phyloP scores from a whole-genome alignment of 1,284 basidiomycete genomes.

The Prillingera fragicola region DNA sequence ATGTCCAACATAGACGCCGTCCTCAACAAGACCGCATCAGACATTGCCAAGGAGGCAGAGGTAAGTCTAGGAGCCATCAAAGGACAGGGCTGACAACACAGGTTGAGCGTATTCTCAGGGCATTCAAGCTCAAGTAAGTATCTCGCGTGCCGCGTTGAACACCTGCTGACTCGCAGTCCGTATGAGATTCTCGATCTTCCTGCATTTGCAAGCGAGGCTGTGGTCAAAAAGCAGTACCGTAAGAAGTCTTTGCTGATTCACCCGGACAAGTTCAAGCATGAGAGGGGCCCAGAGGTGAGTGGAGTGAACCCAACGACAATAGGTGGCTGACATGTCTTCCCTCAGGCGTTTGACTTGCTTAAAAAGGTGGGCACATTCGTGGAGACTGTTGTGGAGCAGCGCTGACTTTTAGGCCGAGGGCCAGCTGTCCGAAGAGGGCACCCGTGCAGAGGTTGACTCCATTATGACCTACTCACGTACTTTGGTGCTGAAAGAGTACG shows the following conservation, averaged over 20 bases:
- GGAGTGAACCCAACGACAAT: neutral
- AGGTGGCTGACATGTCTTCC: neutral
- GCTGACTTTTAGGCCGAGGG: constrained; percentile 42
- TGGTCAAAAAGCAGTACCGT: constrained; percentile 54
- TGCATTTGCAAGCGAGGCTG: constrained; percentile 49
- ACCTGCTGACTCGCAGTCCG: constrained; percentile 40
- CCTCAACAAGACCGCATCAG: constrained; percentile 25
- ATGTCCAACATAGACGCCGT: constrained; percentile 20
- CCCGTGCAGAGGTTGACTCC: constrained; percentile 45
- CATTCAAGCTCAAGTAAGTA: constrained; percentile 54
- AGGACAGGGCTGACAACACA: constrained; percentile 26
- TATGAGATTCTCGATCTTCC: constrained; percentile 55
- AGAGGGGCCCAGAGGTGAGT: constrained; percentile 50
- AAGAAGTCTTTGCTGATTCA: constrained; percentile 56
- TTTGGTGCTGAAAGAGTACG: constrained; percentile 43
- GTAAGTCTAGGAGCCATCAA: constrained; percentile 16
- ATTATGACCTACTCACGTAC: constrained; percentile 45
- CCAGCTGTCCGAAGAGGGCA: constrained; percentile 34
- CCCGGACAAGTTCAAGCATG: constrained; percentile 56
- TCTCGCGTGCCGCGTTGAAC: neutral
- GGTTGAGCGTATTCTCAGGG: constrained; percentile 52
- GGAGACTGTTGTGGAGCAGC: neutral
- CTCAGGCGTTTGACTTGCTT: constrained; percentile 54
- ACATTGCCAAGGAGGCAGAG: constrained; percentile 33
- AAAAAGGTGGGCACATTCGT: constrained; percentile 50